These are phyloP conservation scores for Kodamaea neixiangensis DNA, from an alignment of 805 yeast genomes.

Conservation along the genomic window DNA sequence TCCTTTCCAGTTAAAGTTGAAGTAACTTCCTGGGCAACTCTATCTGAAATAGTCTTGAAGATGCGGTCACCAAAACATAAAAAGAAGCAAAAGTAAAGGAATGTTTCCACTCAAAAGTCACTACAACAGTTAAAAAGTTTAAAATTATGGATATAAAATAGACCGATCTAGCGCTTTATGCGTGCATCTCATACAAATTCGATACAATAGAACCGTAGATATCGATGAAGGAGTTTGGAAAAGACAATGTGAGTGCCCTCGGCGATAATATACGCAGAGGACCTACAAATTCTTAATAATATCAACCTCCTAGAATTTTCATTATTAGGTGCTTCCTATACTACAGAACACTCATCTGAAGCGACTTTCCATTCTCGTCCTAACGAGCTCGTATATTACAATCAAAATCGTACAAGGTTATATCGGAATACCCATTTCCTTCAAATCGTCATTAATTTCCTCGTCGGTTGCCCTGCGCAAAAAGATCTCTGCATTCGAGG, in stretches of 20 bases:
- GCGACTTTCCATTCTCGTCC: neutral
- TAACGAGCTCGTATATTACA: neutral
- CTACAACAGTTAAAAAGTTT: neutral
- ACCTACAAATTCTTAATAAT: no score
- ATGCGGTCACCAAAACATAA: neutral
- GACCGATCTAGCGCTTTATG: neutral
- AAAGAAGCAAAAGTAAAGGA: neutral
- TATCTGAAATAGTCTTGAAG: neutral
- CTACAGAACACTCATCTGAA: neutral
- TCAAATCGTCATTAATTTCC: slow-evolving; percentile 76
- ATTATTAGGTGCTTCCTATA: no score
- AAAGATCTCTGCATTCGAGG: slow-evolving; percentile 33
- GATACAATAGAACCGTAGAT: neutral
- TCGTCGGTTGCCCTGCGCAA: slow-evolving; percentile 62
- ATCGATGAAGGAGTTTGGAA: no score
- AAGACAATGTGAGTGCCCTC: no score
- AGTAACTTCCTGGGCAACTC: neutral
- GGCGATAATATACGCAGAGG: no score
- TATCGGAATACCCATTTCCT: slow-evolving; percentile 53
- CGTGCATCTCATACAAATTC: neutral
- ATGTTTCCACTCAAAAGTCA: neutral
- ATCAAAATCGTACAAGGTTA: neutral
- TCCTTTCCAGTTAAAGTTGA: slow-evolving; percentile 14
- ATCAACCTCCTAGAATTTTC: no score
- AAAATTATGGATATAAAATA: neutral